Conservation (phyloP, 2,329 filamentous ascomycete species). For the Colletotrichum ledebouriae region DNA sequence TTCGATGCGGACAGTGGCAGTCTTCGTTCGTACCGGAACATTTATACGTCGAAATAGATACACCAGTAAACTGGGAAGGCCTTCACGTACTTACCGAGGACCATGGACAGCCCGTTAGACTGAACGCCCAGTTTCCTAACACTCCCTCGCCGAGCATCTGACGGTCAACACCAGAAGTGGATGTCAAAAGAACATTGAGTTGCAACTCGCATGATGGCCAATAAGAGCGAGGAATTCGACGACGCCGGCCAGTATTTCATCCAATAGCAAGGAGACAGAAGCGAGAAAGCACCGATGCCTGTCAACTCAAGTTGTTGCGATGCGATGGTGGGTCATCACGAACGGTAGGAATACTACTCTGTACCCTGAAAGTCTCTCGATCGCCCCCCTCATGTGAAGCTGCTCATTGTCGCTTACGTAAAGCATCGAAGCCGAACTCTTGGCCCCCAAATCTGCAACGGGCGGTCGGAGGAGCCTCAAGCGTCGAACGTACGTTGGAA, state of each 20-base stretch:
- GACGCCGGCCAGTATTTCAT: constrained; percentile 19
- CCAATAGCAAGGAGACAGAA: constrained; percentile 21
- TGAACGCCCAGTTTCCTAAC: neutral
- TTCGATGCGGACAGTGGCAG: no score
- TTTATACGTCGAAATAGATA: no score
- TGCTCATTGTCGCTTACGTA: constrained; percentile 14
- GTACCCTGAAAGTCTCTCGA: neutral
- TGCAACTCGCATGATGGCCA: constrained; percentile 33
- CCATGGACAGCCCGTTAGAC: neutral
- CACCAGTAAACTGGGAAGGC: no score
- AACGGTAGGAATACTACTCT: constrained; percentile 17
- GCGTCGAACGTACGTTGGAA: neutral
- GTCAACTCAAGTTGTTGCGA: constrained; percentile 13
- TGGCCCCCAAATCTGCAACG: constrained; percentile 25
- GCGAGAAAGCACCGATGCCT: constrained; percentile 1
- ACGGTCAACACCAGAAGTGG: neutral
- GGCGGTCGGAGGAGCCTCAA: constrained; percentile 15
- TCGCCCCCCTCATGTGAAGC: neutral
- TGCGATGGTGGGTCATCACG: constrained; percentile 17
- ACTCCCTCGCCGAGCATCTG: no score
- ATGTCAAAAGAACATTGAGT: constrained; percentile 21
- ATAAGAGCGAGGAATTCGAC: constrained; percentile 8
- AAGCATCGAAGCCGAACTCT: neutral
- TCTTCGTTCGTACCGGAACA: no score
- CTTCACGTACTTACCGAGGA: no score